Evolutionary conservation across 257 asterid species (phyloP), one percentile per base, ranked within the genome.

Genomic region (Primulina tabacum): DNA sequence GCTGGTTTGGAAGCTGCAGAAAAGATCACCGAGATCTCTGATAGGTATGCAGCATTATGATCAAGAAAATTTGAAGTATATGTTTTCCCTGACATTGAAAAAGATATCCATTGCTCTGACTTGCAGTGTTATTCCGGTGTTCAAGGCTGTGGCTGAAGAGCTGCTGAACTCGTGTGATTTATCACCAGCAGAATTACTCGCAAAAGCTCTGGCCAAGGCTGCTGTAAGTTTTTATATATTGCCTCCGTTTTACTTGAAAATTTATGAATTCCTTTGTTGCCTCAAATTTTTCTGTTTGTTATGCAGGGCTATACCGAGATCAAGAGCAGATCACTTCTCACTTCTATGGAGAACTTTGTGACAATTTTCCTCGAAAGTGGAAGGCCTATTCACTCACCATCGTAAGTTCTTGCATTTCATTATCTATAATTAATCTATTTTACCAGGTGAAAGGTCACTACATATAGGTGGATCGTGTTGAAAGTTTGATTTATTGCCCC

Each of bases 121-220:
- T 74, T 83, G 79, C 70, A 90, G 97, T 74, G 97, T 94, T 30
- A 89, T 94, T 72, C 97, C 99, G 6, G 85, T 87, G 12, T 94
- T 94, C 81, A 87, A 81, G 79, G 85, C 89, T 82, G 96, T 96
- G 68, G 99, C 99, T 8, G 97, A 91, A 82, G 96, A 87, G 68
- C 85, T 94, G 9, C 68, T 94, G 38, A 82, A 71, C 59, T 76
- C 82, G 2, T 88, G 96, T 65, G 85, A 78, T 71, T 76, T 91
- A 71, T 77, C 96, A 30, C 88, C 97, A n/a, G 64, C 83, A 21
- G 97, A 91, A 56, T 80, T 91, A 59, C 97, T 94, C 47, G 95
- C 97, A 4, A 94, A 94, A 82, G 99, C 99, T 69, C 87, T 94
- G 69, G 99, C 99, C 30, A 91, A 83, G 71, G 93, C 99, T 79